Base-by-base conservation (phyloP, 176 grass and related monocot species). In the Oryza glumipatula region DNA sequence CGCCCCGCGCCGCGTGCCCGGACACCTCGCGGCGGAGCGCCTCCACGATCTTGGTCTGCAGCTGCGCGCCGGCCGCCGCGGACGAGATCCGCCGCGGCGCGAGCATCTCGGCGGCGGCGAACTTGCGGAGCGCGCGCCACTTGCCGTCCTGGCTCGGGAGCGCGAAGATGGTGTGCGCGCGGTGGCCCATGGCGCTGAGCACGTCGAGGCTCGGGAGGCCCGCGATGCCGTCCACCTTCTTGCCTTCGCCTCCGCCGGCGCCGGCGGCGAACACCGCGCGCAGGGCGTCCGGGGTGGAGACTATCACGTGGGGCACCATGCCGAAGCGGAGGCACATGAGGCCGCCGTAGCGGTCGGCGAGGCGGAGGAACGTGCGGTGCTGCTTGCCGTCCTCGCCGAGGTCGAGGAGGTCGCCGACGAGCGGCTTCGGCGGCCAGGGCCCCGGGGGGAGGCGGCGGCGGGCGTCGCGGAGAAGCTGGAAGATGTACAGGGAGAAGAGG, bases 261-360 rank as follows among this genome's bases (percentile, higher is more conserved):
- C 7, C 67, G 67, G 51, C 51, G 15, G 16, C 16, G 9, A 70
- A 39, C 3, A 70, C 35, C 3, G 67, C 67, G 35, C 35, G 67
- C 33, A 70, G 67, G 67, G 67, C 67, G 33, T 70, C 67, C 15
- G 35, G 33, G 15, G 67, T 70, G 67, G 33, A 70, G 67, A 70
- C 9, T 35, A 70, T 41, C 16, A 70, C 67, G 67, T 70, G 67
- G 67, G 67, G 67, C 32, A 70, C 67, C 67, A 70, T 70, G 67
- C 67, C 67, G 35, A 70, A 70, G 67, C 67, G 67, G 67, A 70
- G 67, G 67, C 67, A 70, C 67, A 70, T 70, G 16, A 70, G 35
- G 35, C 67, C 35, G 9, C 67, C 67, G 35, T 70, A 70, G 67
- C 67, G 67, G 3, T 5, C 67, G 35, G 67, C 67, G 16, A 70